Conservation (phyloP, 108 stramenopile species). For the Skeletonema grethae region DNA sequence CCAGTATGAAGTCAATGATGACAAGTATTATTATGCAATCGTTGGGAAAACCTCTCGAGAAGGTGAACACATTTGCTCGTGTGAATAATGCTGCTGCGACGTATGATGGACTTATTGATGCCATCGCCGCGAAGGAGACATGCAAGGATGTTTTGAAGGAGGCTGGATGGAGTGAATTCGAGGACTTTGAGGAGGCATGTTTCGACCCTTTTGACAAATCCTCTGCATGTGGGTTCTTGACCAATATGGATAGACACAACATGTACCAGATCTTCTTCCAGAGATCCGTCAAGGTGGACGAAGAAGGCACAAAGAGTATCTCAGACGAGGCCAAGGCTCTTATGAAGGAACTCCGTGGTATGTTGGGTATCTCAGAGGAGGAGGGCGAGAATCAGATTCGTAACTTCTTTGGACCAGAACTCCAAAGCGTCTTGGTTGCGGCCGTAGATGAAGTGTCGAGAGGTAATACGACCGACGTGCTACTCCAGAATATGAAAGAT, state of each 20-base stretch:
- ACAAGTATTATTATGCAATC: slow-evolving; percentile 78
- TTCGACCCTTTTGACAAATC: slow-evolving; percentile 70
- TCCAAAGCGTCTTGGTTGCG: slow-evolving; percentile 57
- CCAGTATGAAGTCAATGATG: slow-evolving; percentile 54
- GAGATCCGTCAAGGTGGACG: slow-evolving; percentile 58
- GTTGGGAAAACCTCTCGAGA: slow-evolving; percentile 73
- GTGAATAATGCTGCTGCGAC: slow-evolving; percentile 83
- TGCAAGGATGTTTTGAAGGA: slow-evolving; percentile 61
- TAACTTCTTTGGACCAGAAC: slow-evolving; percentile 75
- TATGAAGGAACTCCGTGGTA: slow-evolving; percentile 60
- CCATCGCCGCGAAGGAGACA: slow-evolving; percentile 71
- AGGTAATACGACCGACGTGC: slow-evolving; percentile 64
- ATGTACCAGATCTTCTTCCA: slow-evolving; percentile 76
- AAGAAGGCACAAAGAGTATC: slow-evolving; percentile 54
- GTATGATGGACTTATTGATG: slow-evolving; percentile 69
- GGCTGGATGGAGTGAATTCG: slow-evolving; percentile 76
- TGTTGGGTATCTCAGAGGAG: slow-evolving; percentile 71
- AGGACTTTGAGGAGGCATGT: slow-evolving; percentile 67
- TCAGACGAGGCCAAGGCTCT: slow-evolving; percentile 59
- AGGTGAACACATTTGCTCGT: slow-evolving; percentile 68
- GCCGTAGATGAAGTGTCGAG: slow-evolving; percentile 69
- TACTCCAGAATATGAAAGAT: slow-evolving; percentile 69
- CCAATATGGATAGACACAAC: slow-evolving; percentile 61
- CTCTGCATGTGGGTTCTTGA: slow-evolving; percentile 77
- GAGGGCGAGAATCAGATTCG: slow-evolving; percentile 65